Evolutionary conservation across 495 filamentous ascomycete genomes (phyloP).

Genomic region (Podospora sp.): DNA sequence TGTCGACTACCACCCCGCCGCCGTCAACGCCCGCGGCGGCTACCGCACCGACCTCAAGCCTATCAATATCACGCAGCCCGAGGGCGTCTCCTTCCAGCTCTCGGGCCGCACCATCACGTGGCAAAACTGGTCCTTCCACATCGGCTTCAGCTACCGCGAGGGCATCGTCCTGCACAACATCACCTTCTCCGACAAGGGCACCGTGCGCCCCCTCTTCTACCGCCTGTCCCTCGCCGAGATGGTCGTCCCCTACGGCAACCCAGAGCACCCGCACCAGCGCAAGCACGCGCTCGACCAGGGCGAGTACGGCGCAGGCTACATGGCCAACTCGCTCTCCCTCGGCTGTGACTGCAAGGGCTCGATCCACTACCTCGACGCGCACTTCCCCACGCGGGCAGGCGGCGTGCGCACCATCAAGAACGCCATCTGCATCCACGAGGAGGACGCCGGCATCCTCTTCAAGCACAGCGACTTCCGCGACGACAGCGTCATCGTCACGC

Average conservation of each 20-base stretch:
- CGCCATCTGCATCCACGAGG: constrained; percentile 96
- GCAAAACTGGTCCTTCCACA: constrained; percentile 95
- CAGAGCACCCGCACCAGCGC: constrained; percentile 87
- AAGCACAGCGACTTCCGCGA: constrained; percentile 97
- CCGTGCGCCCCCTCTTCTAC: constrained; percentile 80
- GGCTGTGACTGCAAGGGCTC: constrained; percentile 96
- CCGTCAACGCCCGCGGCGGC: constrained; percentile 74
- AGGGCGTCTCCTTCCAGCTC: constrained; percentile 89
- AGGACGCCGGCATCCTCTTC: constrained; percentile 90
- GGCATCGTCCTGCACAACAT: constrained; percentile 91
- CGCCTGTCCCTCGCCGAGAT: constrained; percentile 93
- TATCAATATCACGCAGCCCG: constrained; percentile 93
- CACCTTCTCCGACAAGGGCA: constrained; percentile 86
- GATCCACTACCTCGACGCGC: constrained; percentile 86
- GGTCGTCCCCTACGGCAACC: constrained; percentile 95
- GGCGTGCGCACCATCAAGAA: constrained; percentile 82
- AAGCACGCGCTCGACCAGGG: constrained; percentile 96
- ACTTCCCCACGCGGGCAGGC: constrained; percentile 82
- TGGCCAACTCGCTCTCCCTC: constrained; percentile 87
- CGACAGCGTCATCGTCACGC: constrained; percentile 81
- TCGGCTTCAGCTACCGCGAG: constrained; percentile 96
- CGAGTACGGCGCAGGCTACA: constrained; percentile 93
- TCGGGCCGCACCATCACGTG: constrained; percentile 78
- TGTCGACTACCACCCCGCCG: constrained; percentile 78
- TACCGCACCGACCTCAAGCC: constrained; percentile 83